phyloP scores from a whole-genome alignment of 2,329 filamentous ascomycete genomes.

The Stenocarpella maydis region DNA sequence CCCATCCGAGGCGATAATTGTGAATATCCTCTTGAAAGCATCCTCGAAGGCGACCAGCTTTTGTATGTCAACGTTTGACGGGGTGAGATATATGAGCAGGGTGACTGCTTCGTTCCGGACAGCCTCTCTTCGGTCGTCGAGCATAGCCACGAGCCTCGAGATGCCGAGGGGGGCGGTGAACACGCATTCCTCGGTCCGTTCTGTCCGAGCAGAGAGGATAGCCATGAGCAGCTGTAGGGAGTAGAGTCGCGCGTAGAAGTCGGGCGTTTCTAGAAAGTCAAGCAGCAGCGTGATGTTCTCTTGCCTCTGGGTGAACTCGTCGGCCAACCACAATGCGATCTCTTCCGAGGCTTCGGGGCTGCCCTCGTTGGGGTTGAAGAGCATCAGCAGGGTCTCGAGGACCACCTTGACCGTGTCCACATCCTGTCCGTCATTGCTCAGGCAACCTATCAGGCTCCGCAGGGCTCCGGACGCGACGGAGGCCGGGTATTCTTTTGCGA shows the following conservation, averaged over 20 bases:
- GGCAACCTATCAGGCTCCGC: slow-evolving; percentile 82
- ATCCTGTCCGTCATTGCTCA: slow-evolving; percentile 90
- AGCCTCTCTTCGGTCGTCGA: slow-evolving; percentile 87
- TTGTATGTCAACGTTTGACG: slow-evolving; percentile 86
- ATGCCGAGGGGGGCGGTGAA: slow-evolving; percentile 89
- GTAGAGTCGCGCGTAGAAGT: slow-evolving; percentile 93
- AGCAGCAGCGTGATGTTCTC: slow-evolving; percentile 94
- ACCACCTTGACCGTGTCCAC: slow-evolving; percentile 96
- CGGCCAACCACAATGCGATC: slow-evolving; percentile 93
- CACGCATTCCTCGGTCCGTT: slow-evolving; percentile 93
- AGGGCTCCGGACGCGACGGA: slow-evolving; percentile 95
- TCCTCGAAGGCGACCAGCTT: slow-evolving; percentile 96
- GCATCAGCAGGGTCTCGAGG: slow-evolving; percentile 92
- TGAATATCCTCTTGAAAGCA: slow-evolving; percentile 87
- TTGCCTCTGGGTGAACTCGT: slow-evolving; percentile 97
- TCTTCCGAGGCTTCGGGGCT: slow-evolving; percentile 96
- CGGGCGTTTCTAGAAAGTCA: slow-evolving; percentile 84
- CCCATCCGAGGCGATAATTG: slow-evolving; percentile 82
- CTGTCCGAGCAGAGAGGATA: slow-evolving; percentile 84
- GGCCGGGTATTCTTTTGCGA: slow-evolving; percentile 95
- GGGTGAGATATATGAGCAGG: slow-evolving; percentile 88
- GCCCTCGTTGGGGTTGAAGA: slow-evolving; percentile 76
- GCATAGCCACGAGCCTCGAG: slow-evolving; percentile 80
- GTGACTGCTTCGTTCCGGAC: slow-evolving; percentile 87
- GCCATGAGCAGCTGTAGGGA: slow-evolving; percentile 88